Percentiles rank a stretch among this genome's conserved stretches.
phyloP scores from a whole-genome alignment of 805 yeast species.

The Martiniozyma abietophila region DNA sequence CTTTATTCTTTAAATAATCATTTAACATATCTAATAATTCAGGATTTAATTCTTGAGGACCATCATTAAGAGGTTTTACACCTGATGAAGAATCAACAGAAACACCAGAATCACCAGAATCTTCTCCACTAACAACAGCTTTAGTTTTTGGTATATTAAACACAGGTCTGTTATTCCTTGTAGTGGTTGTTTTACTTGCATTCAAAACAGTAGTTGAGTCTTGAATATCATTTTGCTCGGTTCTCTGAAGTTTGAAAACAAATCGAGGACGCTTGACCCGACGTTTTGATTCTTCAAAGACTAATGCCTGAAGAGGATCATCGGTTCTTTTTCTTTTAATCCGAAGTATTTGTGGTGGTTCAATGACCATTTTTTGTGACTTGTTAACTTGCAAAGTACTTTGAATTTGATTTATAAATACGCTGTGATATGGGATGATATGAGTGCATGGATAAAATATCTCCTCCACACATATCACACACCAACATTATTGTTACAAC shows the following conservation, averaged over 20 bases:
- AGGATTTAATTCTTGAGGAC: conserved; percentile 34
- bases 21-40: conserved; percentile 71
- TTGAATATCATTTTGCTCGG: conserved; percentile 29
- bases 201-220: conserved; percentile 17
- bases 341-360: conserved; percentile 57
- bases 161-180: conserved; percentile 11
- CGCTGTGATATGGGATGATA: no score
- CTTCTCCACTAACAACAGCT: conserved; percentile 2
- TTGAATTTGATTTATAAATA: no score
- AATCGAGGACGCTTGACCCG: conserved; percentile 19
- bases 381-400: no score
- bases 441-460: no score
- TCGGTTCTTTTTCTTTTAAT: conserved; percentile 82
- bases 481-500: no score
- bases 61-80: conserved; percentile 4
- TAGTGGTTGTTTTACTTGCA: conserved; percentile 3
- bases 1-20: conserved; percentile 40
- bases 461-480: no score
- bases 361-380: no score
- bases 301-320: conserved; percentile 79
- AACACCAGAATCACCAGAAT: not conserved
- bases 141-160: conserved; percentile 19
- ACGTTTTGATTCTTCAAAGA: conserved; percentile 31
- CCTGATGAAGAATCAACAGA: not conserved
- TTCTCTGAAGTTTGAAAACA: conserved; percentile 40